phyloP scores from a whole-genome alignment of 805 yeast genomes.

The Lipomyces orientalis region DNA sequence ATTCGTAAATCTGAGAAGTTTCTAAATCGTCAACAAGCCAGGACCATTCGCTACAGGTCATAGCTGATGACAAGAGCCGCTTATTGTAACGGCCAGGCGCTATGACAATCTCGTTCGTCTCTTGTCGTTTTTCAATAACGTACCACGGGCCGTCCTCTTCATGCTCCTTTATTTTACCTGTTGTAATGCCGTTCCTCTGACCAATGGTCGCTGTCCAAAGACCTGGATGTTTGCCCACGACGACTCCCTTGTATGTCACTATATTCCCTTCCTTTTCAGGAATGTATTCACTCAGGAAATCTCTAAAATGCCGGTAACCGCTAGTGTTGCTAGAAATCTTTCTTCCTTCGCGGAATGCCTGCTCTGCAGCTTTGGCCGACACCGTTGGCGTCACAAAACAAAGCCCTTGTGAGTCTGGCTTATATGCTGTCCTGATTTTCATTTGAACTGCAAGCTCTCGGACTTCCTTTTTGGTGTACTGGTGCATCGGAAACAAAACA shows the following conservation, averaged over 20 bases:
- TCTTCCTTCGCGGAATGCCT: slow-evolving; percentile 20
- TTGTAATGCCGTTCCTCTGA: slow-evolving; percentile 74
- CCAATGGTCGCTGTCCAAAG: slow-evolving; percentile 97
- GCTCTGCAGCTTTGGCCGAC: slow-evolving; percentile 24
- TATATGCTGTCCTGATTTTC: slow-evolving; percentile 66
- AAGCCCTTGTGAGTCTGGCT: slow-evolving; percentile 92
- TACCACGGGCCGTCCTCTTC: slow-evolving; percentile 81
- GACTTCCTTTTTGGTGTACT: slow-evolving; percentile 73
- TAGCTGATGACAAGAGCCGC: slow-evolving; percentile 54
- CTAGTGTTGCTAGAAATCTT: slow-evolving; percentile 13
- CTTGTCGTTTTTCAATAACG: slow-evolving; percentile 70
- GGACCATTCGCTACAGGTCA: slow-evolving; percentile 55
- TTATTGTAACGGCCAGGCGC: slow-evolving; percentile 71
- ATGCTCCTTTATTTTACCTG: slow-evolving; percentile 86
- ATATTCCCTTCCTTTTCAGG: slow-evolving; percentile 77
- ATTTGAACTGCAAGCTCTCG: slow-evolving; percentile 65
- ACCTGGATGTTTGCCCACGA: slow-evolving; percentile 85
- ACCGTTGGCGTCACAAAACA: slow-evolving; percentile 74
- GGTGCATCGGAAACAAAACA: slow-evolving; percentile 81
- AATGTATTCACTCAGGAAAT: slow-evolving; percentile 76
- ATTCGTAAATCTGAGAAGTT: slow-evolving; percentile 15
- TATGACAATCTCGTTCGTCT: slow-evolving; percentile 75
- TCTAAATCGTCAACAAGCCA: slow-evolving; percentile 51
- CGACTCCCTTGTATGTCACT: slow-evolving; percentile 71
- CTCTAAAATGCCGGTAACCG: slow-evolving; percentile 53